Conservation (phyloP, 441 rosid species). For the Pelargonium australe region DNA sequence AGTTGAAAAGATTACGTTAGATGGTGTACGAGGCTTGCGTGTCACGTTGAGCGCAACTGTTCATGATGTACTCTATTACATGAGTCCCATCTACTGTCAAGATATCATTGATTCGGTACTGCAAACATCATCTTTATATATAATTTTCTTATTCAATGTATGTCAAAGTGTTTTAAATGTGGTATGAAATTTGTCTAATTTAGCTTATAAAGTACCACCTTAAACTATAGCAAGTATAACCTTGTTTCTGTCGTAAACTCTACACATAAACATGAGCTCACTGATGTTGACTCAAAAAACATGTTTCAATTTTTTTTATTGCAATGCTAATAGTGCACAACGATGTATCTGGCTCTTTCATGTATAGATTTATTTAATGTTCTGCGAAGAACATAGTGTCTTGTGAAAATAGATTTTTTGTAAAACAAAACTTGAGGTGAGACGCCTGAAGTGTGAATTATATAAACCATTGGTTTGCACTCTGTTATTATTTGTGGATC, state of each 20-base stretch:
- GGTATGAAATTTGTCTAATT: not conserved
- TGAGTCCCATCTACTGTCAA: conserved; percentile 98
- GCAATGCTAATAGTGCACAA: not conserved
- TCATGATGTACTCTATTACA: conserved; percentile 93
- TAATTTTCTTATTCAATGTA: not conserved
- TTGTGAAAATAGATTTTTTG: not conserved
- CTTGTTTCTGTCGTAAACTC: not conserved
- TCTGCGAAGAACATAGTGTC: not conserved
- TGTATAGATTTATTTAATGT: too few species aligned
- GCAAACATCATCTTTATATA: conserved; percentile 9
- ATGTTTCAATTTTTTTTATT: not conserved
- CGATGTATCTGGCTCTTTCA: not conserved
- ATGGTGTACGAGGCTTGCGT: conserved; percentile 88
- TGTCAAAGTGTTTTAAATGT: not conserved
- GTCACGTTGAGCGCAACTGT: conserved; percentile 88
- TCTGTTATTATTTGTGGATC: not conserved
- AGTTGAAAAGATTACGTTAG: conserved; percentile 86
- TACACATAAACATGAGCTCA: not conserved
- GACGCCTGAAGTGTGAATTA: not conserved
- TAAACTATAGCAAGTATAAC: not conserved
- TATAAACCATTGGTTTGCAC: not conserved
- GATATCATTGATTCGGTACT: conserved; percentile 87
- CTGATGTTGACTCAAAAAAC: not conserved
- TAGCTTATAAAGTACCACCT: not conserved
- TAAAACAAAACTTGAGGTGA: not conserved